Evolutionary conservation across 768 basidiomycete genomes (phyloP).

Genomic region (Tylopilus cervinicoccineus): DNA sequence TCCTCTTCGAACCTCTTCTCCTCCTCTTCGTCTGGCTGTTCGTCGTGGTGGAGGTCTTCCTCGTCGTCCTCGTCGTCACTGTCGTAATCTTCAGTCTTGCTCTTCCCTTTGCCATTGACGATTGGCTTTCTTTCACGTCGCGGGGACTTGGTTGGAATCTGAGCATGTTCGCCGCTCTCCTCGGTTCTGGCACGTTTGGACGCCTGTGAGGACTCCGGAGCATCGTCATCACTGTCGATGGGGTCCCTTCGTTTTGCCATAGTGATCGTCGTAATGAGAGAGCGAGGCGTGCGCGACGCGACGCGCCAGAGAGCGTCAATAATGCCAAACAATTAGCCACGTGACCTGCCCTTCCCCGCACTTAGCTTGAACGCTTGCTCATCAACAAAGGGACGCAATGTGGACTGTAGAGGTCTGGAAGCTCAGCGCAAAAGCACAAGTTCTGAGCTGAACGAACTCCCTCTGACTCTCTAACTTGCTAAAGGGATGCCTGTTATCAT

Average conservation of each 20-base stretch:
- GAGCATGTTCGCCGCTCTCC: conserved; percentile 34
- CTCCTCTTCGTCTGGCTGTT: conserved; percentile 45
- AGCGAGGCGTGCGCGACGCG: conserved; percentile 28
- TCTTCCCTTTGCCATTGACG: conserved; percentile 32
- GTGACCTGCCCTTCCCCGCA: no score
- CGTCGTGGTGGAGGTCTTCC: conserved; percentile 34
- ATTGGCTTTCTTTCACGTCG: conserved; percentile 27
- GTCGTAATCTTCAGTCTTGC: conserved; percentile 26
- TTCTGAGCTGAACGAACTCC: no score
- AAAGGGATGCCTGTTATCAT: no score
- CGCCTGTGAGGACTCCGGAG: conserved; percentile 27
- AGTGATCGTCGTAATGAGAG: background rate
- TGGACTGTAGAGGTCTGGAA: no score
- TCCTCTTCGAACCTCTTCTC: conserved; percentile 65
- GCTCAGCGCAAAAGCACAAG: no score
- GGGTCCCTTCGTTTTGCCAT: conserved; percentile 57
- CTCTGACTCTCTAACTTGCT: no score
- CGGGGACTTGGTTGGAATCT: conserved; percentile 12
- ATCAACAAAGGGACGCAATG: no score
- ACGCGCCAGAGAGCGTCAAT: conserved; percentile 13
- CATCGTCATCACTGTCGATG: conserved; percentile 42
- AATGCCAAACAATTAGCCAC: conserved; percentile 22
- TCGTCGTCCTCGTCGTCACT: conserved; percentile 31
- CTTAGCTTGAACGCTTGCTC: no score
- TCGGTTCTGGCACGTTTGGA: conserved; percentile 44